Evolutionary conservation across 176 grass and related monocot species (phyloP), one percentile per base, ranked within the genome.

Genomic region (Urochloa ruziziensis): DNA sequence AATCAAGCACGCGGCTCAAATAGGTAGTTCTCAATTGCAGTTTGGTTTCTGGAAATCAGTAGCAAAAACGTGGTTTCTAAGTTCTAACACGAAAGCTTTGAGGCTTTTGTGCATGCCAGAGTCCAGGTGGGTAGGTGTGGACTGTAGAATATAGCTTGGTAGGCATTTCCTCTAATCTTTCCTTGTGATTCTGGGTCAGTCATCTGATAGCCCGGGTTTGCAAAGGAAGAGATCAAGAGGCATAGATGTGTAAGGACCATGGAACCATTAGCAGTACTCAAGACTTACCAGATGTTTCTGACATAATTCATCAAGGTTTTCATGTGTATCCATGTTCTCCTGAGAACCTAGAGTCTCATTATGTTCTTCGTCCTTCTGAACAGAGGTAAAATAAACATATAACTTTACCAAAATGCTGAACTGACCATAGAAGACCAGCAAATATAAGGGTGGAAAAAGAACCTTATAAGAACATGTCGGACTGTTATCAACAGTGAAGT

Each of bases 271-370:
- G 52, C 16, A 59, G n/a, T 59, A 59, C 56, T 27, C n/a, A 51
- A 78, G 82, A 37, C 46, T 47, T 88, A 99, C 96, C 91, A 96
- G 81, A 80, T 99, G 96, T 35, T 48, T 90, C 32, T 58, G 85
- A 73, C 96, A 96, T 85, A 99, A 91, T 52, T 92, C 89, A 2
- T 90, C 96, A 64, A 99, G 91, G 85, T 47, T 96, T 85, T 34
- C 80, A 84, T 84, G 70, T 42, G 54, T 85, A 80, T 90, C 85
- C 34, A 67, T 48, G 75, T 72, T 82, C 11, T 81, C 87, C 56
- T 92, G 89, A 39, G 80, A 70, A 56, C n/a, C 86, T 80, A 42
- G 81, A 77, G 70, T 48, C 34, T 43, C 84, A 33, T 73, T 69
- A 77, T 57, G 42, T 77, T 42, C 51, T 77, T 74, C 79, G 74